Base-by-base conservation (phyloP, 345 rosid genomes). In the Heritiera littoralis region DNA sequence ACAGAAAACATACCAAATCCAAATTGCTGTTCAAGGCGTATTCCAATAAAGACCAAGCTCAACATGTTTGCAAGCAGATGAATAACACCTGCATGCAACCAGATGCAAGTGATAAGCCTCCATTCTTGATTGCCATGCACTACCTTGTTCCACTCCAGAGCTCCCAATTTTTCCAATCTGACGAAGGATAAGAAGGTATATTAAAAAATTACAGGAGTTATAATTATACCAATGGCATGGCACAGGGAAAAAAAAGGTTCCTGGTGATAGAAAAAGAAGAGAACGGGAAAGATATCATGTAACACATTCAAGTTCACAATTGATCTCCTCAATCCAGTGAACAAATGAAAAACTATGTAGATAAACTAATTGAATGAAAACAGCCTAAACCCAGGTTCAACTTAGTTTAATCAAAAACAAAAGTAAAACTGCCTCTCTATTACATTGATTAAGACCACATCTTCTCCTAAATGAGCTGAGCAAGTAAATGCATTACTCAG, bases 81-180 rank as follows among this genome's bases (percentile, higher is more conserved):
- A 78, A 95, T 85, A 84, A 95, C 92, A 38, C 99, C 99, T 0
- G 99, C 99, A 43, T 95, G 99, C 82, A 95, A 80, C 99, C 98
- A 95, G 81, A 93, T 89, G 83, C 96, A 95, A 54, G 88, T 64
- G 67, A 92, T 23, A 0, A 95, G 91, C 81, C 99, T 91, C 99
- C 98, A 93, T 77, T 93, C 95, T 84, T 95, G 95, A 82, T 91
- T 84, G 52, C 72, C 85, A 86, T 90, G 85, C 67, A 91, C 99
- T 43, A 93, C 91, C 79, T 87, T 93, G 61, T 78, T 9, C 97
- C 96, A 90, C 73, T 84, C 81, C 66, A 93, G 82, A 56, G 89
- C 98, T 58, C 99, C 99, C 93, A 93, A 85, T 84, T 92, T 93
- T 80, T 85, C 88, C 90, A 93, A 86, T 78, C 99, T 95, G 18